Evolutionary conservation across 495 filamentous ascomycete species (phyloP).

Genomic region (Staphylotrichum longicolle): DNA sequence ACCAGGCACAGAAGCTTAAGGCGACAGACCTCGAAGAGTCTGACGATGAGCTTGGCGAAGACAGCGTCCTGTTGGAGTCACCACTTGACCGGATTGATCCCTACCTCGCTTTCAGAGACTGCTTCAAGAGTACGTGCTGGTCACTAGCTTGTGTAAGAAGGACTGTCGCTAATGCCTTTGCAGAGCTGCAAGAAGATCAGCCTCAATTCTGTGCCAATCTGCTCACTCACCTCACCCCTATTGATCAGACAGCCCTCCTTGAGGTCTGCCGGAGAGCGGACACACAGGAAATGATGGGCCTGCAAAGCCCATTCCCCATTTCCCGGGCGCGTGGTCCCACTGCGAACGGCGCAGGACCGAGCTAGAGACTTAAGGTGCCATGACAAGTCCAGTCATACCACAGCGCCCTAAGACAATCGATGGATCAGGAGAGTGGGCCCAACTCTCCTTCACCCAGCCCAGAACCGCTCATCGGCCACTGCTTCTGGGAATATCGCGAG

Average conservation of each 20-base stretch:
- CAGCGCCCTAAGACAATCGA: background rate
- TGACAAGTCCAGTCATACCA: slow-evolving; percentile 8
- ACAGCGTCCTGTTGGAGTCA: slow-evolving; percentile 87
- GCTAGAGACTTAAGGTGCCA: slow-evolving; percentile 24
- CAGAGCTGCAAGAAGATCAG: slow-evolving; percentile 86
- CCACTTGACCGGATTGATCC: slow-evolving; percentile 93
- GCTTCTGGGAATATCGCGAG: background rate
- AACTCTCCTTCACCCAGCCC: background rate
- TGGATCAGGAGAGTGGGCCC: background rate
- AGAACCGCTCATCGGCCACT: background rate
- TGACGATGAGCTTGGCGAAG: slow-evolving; percentile 88
- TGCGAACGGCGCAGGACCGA: slow-evolving; percentile 30
- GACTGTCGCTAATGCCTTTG: slow-evolving; percentile 27
- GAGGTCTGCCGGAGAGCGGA: slow-evolving; percentile 80
- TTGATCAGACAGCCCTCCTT: slow-evolving; percentile 80
- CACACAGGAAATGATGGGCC: slow-evolving; percentile 40
- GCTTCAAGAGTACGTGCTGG: slow-evolving; percentile 70
- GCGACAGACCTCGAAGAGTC: slow-evolving; percentile 57
- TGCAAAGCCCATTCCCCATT: slow-evolving; percentile 25
- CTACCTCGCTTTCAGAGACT: slow-evolving; percentile 78
- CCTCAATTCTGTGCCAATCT: slow-evolving; percentile 82
- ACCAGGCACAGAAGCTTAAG: slow-evolving; percentile 77
- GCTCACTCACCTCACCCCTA: slow-evolving; percentile 70
- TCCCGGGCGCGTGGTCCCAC: slow-evolving; percentile 24
- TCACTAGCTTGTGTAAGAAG: background rate